Evolutionary conservation across 169 alveolate genomes (phyloP), one percentile per base, ranked within the genome.

Genomic region (Plasmodium cynomolgi): DNA sequence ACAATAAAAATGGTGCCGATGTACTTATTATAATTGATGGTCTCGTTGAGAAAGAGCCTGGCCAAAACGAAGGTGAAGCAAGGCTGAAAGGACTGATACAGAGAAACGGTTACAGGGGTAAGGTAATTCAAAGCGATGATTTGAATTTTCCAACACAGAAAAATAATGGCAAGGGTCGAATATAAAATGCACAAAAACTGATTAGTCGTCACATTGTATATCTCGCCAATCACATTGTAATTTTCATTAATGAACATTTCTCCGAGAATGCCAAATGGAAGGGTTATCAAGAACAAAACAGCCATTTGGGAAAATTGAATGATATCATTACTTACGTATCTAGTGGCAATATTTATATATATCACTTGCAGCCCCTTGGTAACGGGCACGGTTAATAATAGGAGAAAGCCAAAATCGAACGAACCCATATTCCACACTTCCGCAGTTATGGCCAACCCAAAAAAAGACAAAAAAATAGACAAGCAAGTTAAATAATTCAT

Each of bases 61-160:
- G 95, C 96, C 26, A 95, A 83, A 1, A 95, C 68, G 58, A 95
- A 93, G 37, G 97, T 95, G 26, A 95, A 93, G 11, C 84, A 93
- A 15, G 97, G 97, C 37, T 93, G 92, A 41, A 95, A 83, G 6
- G 96, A 88, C n/a, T 95, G 97, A 68, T 83, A 95, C 54, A 95
- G 68, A 23, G 97, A 84, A 37, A 95, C 96, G 9, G 90, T 93
- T 23, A 84, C 91, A 7, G 97, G 96, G 39, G 93, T 77, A 73
- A 95, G 62, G 90, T 79, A 31, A 86, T 83, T 93, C 71, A 92
- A 81, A 26, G 88, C 92, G 15, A 88, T 82, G 47, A 95, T 95
- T 79, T 95, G 97, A 17, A 95, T 95, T 82, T 91, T 92, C 97
- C 97, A 95, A 11, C 95, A 84, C 8, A 88, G 7, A 74, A 75